Evolutionary conservation across 2,329 filamentous ascomycete genomes (phyloP), one percentile per base, ranked within the genome.

Genomic region (Fusarium lyarnte): DNA sequence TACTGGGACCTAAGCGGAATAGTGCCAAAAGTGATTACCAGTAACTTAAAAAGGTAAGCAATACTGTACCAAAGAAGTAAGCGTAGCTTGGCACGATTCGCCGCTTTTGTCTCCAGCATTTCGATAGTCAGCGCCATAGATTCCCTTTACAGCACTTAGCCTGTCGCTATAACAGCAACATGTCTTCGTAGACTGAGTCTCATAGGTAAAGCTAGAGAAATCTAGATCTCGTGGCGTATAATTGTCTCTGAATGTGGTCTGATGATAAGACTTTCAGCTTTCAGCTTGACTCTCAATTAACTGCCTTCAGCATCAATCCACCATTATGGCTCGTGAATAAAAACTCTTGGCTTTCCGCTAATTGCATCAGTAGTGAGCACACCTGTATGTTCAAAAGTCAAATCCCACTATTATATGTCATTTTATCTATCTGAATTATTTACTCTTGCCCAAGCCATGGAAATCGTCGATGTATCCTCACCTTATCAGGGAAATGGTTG

Each of bases 361-460:
- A 19, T 25, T 7, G 4, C 5, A 8, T 19, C 2, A n/a, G n/a
- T n/a, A n/a, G n/a, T n/a, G n/a, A n/a, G n/a, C n/a, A n/a, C n/a
- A n/a, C n/a, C n/a, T n/a, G n/a, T n/a, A n/a, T n/a, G n/a, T n/a
- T n/a, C n/a, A n/a, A n/a, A n/a, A n/a, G n/a, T n/a, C n/a, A 43
- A 25, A 25, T 25, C 5, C 25, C 25, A 25, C 6, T 43, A 17
- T 19, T 25, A 8, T 7, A 4, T 13, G 23, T 0, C 10, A 11
- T 19, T 6, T 25, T 12, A 12, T 8, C 6, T 25, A 0, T 4
- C 41, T 12, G 6, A 8, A 4, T 3, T 16, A 1, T 19, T 8
- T 5, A 5, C 16, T 17, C 10, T 9, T 43, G 10, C 6, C 16
- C 4, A 13, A 17, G 11, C 17, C 5, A 46, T 46, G 43, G 43